phyloP scores from a whole-genome alignment of 2,329 filamentous ascomycete genomes.

The Calonectria hongkongensis region DNA sequence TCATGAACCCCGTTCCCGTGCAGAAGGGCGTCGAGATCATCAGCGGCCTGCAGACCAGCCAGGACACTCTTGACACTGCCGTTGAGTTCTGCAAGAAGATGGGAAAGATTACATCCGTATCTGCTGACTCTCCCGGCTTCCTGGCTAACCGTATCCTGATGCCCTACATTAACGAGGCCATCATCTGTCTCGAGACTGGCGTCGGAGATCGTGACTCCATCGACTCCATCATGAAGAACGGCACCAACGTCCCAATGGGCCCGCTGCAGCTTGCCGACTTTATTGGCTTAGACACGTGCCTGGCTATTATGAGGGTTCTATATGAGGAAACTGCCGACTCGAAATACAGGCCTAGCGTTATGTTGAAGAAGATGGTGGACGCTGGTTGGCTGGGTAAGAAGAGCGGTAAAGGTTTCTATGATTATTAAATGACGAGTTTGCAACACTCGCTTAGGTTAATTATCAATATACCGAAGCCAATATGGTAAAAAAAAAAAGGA shows the following conservation, averaged over 20 bases:
- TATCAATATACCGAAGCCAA: background rate
- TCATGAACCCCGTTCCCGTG: slow-evolving; percentile 99
- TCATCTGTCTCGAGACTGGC: slow-evolving; percentile 96
- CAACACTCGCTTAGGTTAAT: background rate
- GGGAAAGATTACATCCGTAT: slow-evolving; percentile 93
- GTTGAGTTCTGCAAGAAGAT: slow-evolving; percentile 91
- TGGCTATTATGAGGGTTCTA: slow-evolving; percentile 97
- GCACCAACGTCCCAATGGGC: slow-evolving; percentile 98
- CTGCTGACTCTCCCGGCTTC: slow-evolving; percentile 94
- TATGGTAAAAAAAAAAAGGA: too few species aligned
- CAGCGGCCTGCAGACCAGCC: slow-evolving; percentile 91
- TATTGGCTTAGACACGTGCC: slow-evolving; percentile 95
- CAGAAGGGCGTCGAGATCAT: slow-evolving; percentile 99
- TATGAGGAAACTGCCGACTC: slow-evolving; percentile 94
- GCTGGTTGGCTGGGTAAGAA: slow-evolving; percentile 99
- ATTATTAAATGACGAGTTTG: slow-evolving; percentile 75
- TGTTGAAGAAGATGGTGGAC: slow-evolving; percentile 96
- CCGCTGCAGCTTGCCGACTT: slow-evolving; percentile 96
- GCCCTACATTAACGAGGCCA: slow-evolving; percentile 99
- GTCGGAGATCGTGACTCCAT: slow-evolving; percentile 93
- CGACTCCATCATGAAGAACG: slow-evolving; percentile 99
- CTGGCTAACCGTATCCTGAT: slow-evolving; percentile 97
- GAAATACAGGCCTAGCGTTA: slow-evolving; percentile 93
- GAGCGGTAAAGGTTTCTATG: slow-evolving; percentile 95
- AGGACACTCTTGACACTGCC: slow-evolving; percentile 86